These are phyloP conservation scores for Talaromyces nanjingensis DNA, from an alignment of 495 filamentous ascomycete genomes.

Conservation along the genomic window DNA sequence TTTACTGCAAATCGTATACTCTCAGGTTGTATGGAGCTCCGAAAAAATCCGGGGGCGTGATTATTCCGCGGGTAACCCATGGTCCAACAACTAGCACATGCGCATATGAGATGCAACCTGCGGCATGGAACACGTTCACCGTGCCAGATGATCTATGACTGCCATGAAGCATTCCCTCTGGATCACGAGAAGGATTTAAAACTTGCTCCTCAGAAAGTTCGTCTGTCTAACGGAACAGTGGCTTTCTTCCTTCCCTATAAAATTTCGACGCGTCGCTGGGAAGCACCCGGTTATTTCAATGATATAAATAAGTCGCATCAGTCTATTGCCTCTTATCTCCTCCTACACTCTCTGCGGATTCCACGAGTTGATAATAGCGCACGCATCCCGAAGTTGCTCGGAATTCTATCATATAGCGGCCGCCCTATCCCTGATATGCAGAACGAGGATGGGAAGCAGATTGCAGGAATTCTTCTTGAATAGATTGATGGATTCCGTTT, in stretches of 20 bases:
- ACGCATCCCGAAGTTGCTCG: background rate
- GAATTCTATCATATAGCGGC: background rate
- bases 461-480: constrained; percentile 2
- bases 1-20: background rate
- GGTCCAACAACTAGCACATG: constrained; percentile 1
- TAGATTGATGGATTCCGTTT: constrained; percentile 4
- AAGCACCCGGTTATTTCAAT: background rate
- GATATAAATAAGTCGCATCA: background rate
- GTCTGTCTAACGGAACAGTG: constrained; percentile 2
- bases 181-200: background rate
- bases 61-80: background rate
- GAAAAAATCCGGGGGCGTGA: background rate
- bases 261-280: background rate
- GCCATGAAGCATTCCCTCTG: background rate
- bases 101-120: constrained; percentile 1
- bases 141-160: constrained; percentile 4
- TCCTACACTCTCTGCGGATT: constrained; percentile 4
- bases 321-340: constrained; percentile 1
- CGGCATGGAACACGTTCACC: background rate
- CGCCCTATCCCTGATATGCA: background rate
- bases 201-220: background rate
- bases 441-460: background rate
- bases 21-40: background rate
- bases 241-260: background rate
- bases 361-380: background rate